A percentile compares a stretch with the other conserved stretches of the same genome.
Conservation (phyloP, 345 rosid species). For the Lepidium aucheri region DNA sequence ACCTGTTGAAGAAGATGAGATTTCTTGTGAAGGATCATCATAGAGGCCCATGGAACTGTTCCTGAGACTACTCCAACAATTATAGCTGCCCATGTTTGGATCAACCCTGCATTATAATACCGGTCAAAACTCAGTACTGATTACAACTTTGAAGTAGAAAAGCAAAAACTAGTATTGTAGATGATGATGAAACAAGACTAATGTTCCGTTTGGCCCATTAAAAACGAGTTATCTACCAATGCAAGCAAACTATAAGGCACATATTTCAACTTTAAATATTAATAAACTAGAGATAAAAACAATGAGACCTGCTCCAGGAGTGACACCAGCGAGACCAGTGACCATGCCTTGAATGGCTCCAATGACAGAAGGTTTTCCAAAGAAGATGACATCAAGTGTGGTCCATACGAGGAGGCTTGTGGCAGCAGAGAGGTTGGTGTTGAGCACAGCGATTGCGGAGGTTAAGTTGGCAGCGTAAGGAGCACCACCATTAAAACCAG, state of each 20-base stretch:
- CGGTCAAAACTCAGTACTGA: no score
- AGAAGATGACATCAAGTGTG: conserved; percentile 66
- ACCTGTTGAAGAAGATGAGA: conserved; percentile 59
- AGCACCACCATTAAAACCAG: conserved; percentile 95
- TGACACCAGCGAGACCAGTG: conserved; percentile 79
- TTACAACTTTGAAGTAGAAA: no score
- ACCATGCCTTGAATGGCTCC: conserved; percentile 97
- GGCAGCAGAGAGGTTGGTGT: conserved; percentile 82
- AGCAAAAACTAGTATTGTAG: no score
- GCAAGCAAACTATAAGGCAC: no score
- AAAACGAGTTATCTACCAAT: no score
- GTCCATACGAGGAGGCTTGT: conserved; percentile 95
- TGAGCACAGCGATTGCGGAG: conserved; percentile 63
- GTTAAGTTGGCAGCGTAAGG: conserved; percentile 78
- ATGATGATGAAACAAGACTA: no score
- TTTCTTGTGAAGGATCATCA: conserved; percentile 91
- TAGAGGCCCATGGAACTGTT: conserved; percentile 84
- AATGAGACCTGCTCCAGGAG: conserved; percentile 83
- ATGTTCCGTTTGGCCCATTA: no score
- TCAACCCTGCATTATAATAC: conserved; percentile 74
- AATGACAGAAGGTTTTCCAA: conserved; percentile 85
- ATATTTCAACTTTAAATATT: no score
- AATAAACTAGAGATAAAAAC: no score
- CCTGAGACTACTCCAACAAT: conserved; percentile 71
- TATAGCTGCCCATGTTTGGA: conserved; percentile 92